Evolutionary conservation across 257 asterid species (phyloP), one percentile per base, ranked within the genome.

Genomic region (Ilex aquifolium): DNA sequence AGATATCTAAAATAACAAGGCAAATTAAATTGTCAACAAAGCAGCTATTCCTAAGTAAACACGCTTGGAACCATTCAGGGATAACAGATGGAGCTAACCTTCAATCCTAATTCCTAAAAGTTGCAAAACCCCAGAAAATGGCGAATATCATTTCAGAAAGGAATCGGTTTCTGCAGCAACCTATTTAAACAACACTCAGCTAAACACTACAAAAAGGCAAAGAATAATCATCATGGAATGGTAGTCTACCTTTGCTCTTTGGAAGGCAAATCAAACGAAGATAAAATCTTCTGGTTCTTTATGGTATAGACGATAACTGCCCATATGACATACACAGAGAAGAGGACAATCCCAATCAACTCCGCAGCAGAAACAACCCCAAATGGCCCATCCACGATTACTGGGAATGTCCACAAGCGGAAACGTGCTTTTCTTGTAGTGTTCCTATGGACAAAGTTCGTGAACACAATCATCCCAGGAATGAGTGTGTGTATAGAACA

Each of bases 351-450:
- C 21, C 91, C 96, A 64, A 91, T 79, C 62, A 82, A 74, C 74
- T 91, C 97, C 36, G 88, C 91, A 6, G 97, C 97, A 13, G 97
- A 80, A 42, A 88, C 94, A 56, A 91, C 97, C 31, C 97, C 97
- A 46, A 91, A 91, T 13, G 96, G 91, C 13, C 96, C 96, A 31
- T 85, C 87, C 55, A 85, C 90, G 17, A 88, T 63, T 60, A 91
- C 83, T 5, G 97, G 96, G 56, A 91, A 80, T 16, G 97, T 91
- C 97, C 96, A 82, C 61, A 91, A 55, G 12, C 90, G 79, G 42
- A 88, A 72, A 15, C 77, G 69, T 7, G 92, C 79, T 44, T 62
- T 46, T 57, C 71, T 79, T 13, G 64, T 21, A 30, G 21, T 42
- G 74, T 73, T 72, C 74, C 95, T 90, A 32, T 64, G 49, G 0